These are phyloP conservation scores for Plasmodium gonderi DNA, from an alignment of 169 alveolate genomes.

Conservation along the genomic window DNA sequence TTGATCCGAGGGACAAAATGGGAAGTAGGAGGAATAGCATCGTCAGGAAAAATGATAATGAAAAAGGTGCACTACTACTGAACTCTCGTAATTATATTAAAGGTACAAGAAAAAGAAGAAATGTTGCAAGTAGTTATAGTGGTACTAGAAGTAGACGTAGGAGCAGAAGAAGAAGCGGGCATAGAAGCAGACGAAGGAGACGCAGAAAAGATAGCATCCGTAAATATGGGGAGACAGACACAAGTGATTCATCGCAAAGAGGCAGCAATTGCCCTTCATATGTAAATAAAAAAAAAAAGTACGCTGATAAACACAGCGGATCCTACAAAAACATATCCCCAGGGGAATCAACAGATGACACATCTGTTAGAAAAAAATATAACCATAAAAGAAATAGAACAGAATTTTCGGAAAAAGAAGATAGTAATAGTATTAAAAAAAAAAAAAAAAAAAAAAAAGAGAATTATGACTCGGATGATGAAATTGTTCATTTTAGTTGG, in stretches of 20 bases:
- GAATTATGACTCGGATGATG: constrained; percentile 71
- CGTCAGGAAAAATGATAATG: neutral
- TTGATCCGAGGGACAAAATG: neutral
- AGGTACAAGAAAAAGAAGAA: constrained; percentile 21
- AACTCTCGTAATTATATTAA: neutral
- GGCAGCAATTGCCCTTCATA: neutral
- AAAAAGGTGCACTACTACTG: neutral
- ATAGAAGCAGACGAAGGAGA: neutral
- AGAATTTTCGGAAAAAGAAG: constrained; percentile 12
- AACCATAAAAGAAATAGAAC: constrained; percentile 39
- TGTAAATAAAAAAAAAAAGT: constrained; percentile 15
- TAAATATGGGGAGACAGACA: neutral
- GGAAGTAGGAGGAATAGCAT: constrained; percentile 2
- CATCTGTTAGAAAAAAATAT: constrained; percentile 3
- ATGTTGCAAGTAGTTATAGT: neutral
- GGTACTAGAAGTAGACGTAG: neutral
- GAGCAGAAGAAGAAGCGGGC: neutral
- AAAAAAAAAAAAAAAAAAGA: constrained; percentile 69
- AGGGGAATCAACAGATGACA: neutral
- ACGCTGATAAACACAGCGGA: neutral
- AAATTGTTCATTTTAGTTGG: constrained; percentile 82
- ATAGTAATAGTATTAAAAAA: constrained; percentile 23
- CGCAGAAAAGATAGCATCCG: neutral
- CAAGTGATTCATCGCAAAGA: neutral
- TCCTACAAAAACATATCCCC: constrained; percentile 10